Conservation (phyloP, 352 stramenopile species). For the Achlya hypogyna region DNA sequence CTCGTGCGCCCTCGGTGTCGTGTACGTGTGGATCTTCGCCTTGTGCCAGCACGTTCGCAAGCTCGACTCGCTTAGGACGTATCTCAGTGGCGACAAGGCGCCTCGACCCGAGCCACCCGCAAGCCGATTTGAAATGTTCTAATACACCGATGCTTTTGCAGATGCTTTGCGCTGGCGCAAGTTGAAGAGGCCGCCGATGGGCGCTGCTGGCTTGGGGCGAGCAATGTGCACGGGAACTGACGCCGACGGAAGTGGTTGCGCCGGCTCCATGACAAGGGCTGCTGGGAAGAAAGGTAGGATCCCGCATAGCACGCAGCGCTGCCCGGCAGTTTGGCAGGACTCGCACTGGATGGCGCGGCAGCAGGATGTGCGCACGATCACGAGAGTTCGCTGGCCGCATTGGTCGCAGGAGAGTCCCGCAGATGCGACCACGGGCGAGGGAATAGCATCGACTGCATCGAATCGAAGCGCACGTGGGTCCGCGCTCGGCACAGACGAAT, state of each 20-base stretch:
- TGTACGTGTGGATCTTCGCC: conserved; percentile 66
- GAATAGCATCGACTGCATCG: background rate
- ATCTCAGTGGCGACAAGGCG: conserved; percentile 29
- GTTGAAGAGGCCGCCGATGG: background rate
- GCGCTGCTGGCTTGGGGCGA: background rate
- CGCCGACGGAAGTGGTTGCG: no score
- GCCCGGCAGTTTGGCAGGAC: no score
- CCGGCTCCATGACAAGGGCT: background rate
- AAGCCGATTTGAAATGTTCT: background rate
- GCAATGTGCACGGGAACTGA: background rate
- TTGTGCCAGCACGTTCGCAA: conserved; percentile 59
- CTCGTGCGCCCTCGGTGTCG: conserved; percentile 53
- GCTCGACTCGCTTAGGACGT: conserved; percentile 57
- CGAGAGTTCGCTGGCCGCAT: background rate
- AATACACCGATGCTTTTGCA: background rate
- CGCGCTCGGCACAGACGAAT: background rate
- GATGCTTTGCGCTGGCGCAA: background rate
- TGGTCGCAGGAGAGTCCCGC: background rate
- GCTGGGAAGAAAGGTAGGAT: no score
- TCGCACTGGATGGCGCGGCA: conserved; percentile 3
- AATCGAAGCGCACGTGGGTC: no score
- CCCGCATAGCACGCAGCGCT: no score
- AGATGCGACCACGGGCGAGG: background rate
- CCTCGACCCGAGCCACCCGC: background rate
- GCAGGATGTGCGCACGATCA: background rate